Percentiles rank a stretch among this genome's conserved stretches.
phyloP scores from a whole-genome alignment of 2,329 filamentous ascomycete genomes.

The Cercospora sp. region DNA sequence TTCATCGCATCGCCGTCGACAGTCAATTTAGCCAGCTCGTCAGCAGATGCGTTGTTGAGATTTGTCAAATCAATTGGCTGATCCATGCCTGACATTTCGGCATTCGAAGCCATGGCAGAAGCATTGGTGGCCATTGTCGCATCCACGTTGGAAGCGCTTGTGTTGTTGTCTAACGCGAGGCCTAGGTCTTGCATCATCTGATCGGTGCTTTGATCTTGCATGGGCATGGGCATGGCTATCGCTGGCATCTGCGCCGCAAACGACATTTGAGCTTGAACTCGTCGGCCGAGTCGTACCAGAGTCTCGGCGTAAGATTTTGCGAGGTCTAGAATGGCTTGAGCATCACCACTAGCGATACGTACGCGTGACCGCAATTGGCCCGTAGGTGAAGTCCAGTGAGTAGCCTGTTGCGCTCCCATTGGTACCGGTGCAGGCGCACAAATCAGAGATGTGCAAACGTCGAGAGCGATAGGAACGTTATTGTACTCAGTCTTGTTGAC shows the following conservation, averaged over 20 bases:
- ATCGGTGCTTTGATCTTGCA: slow-evolving; percentile 29
- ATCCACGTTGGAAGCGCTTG: slow-evolving; percentile 17
- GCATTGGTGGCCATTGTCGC: slow-evolving; percentile 20
- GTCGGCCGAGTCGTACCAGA: slow-evolving; percentile 35
- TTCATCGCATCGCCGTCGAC: slow-evolving; percentile 31
- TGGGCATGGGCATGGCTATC: slow-evolving; percentile 32
- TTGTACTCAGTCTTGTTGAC: slow-evolving; percentile 60
- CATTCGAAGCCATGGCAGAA: slow-evolving; percentile 12
- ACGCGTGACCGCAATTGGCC: slow-evolving; percentile 29
- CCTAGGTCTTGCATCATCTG: slow-evolving; percentile 41
- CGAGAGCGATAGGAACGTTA: slow-evolving; percentile 63
- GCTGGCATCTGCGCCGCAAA: slow-evolving; percentile 60
- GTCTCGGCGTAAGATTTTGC: slow-evolving; percentile 60
- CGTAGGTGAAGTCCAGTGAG: slow-evolving; percentile 44
- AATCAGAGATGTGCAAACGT: slow-evolving; percentile 67
- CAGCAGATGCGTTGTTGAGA: slow-evolving; percentile 20
- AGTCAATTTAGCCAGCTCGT: slow-evolving; percentile 30
- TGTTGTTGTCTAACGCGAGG: slow-evolving; percentile 28
- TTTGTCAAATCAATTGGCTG: slow-evolving; percentile 22
- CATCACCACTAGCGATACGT: slow-evolving; percentile 51
- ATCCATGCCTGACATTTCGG: slow-evolving; percentile 27
- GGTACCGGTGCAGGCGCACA: slow-evolving; percentile 59
- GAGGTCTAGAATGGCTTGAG: slow-evolving; percentile 58
- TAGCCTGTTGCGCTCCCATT: slow-evolving; percentile 31
- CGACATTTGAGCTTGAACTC: slow-evolving; percentile 48